Evolutionary conservation across 495 filamentous ascomycete genomes (phyloP).

Genomic region (Penicillium diatomitis): DNA sequence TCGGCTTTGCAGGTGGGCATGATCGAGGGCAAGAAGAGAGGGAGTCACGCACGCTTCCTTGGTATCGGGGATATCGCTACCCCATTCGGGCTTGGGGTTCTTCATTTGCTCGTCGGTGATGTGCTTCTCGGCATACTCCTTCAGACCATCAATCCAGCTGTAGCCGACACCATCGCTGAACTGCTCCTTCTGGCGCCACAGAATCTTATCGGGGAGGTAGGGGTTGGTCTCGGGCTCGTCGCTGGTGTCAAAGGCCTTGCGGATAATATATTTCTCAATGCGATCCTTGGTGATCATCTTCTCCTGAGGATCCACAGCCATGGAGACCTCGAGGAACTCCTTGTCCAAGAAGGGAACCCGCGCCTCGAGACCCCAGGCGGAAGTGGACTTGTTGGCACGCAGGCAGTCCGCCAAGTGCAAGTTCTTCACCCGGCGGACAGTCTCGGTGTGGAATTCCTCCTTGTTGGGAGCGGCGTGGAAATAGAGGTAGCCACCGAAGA

Average conservation of each 20-base stretch:
- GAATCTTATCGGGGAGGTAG: conserved; percentile 89
- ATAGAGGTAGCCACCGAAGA: conserved; percentile 97
- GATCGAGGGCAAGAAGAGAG: too few species aligned
- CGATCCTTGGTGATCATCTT: conserved; percentile 89
- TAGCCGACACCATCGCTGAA: conserved; percentile 98
- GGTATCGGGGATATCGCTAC: conserved; percentile 77
- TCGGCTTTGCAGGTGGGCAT: too few species aligned
- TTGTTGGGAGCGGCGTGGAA: conserved; percentile 90
- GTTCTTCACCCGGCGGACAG: conserved; percentile 86
- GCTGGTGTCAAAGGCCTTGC: conserved; percentile 91
- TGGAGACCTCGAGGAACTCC: conserved; percentile 79
- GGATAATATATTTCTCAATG: conserved; percentile 95
- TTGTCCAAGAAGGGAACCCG: conserved; percentile 98
- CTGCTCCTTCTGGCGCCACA: conserved; percentile 99
- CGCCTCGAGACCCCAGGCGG: conserved; percentile 97
- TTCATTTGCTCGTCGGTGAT: conserved; percentile 96
- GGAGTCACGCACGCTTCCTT: conserved; percentile 74
- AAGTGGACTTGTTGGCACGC: conserved; percentile 96
- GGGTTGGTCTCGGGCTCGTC: conserved; percentile 68
- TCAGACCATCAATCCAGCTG: conserved; percentile 96
- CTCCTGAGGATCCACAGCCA: conserved; percentile 87
- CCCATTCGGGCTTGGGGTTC: conserved; percentile 95
- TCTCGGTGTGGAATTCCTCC: conserved; percentile 88
- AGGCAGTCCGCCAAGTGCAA: conserved; percentile 91
- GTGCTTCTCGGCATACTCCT: conserved; percentile 80